These are phyloP conservation scores for Mycena sp. DNA, from an alignment of 1,284 basidiomycete genomes.

Conservation along the genomic window DNA sequence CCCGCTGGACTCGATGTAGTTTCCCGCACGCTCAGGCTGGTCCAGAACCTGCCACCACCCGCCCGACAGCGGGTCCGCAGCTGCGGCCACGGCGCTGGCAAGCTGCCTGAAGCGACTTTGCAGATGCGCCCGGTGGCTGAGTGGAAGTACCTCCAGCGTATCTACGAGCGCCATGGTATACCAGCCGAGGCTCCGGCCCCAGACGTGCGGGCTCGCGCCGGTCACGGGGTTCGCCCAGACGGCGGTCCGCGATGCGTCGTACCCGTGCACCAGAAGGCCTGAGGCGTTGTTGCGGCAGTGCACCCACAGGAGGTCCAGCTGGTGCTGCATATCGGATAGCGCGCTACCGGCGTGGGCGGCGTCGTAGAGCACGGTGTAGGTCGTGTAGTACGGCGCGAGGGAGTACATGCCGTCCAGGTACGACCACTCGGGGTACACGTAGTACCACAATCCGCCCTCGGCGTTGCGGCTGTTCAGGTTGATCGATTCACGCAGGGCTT, in stretches of 20 bases:
- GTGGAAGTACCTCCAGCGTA: slow-evolving; percentile 51
- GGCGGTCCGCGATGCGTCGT: slow-evolving; percentile 52
- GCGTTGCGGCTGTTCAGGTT: slow-evolving; percentile 50
- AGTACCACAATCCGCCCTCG: slow-evolving; percentile 56
- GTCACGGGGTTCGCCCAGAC: slow-evolving; percentile 55
- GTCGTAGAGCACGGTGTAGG: slow-evolving; percentile 51
- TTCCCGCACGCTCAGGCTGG: slow-evolving; percentile 54
- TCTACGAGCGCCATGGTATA: slow-evolving; percentile 61
- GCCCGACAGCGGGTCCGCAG: slow-evolving; percentile 49
- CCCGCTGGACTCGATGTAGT: slow-evolving; percentile 61
- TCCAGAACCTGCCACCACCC: slow-evolving; percentile 61
- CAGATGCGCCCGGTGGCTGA: slow-evolving; percentile 20
- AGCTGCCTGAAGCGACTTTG: background rate
- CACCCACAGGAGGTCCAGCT: slow-evolving; percentile 53
- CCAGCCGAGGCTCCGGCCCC: slow-evolving; percentile 60
- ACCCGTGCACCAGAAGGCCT: slow-evolving; percentile 59
- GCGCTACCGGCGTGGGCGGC: slow-evolving; percentile 45
- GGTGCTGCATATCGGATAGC: slow-evolving; percentile 50
- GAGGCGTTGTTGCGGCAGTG: slow-evolving; percentile 50
- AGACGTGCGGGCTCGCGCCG: slow-evolving; percentile 57
- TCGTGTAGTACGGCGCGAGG: slow-evolving; percentile 55
- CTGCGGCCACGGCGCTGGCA: slow-evolving; percentile 39
- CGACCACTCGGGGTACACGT: slow-evolving; percentile 43
- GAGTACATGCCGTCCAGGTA: slow-evolving; percentile 56
- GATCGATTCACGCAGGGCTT: slow-evolving; percentile 48